phyloP scores from a whole-genome alignment of 192 early-diverging fungal genomes.

The Backusella australiensis region DNA sequence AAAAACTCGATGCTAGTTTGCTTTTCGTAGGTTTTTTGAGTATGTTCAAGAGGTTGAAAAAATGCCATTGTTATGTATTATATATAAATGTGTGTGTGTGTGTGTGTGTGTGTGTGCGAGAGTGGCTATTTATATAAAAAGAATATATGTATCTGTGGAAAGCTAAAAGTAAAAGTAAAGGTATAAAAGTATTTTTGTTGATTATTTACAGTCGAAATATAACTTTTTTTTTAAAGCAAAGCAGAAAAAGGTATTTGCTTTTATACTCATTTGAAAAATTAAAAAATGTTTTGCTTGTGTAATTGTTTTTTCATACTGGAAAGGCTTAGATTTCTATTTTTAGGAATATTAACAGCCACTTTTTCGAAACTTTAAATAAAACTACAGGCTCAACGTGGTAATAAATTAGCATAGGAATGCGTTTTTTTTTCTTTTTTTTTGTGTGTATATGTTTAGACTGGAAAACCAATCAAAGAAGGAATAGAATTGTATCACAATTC shows the following conservation, averaged over 20 bases:
- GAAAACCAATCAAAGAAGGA: neutral
- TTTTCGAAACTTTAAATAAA: slow-evolving; percentile 9
- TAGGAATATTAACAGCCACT: slow-evolving; percentile 2
- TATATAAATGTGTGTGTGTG: neutral
- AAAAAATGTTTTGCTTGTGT: neutral
- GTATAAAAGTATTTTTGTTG: neutral
- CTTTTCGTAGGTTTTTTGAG: slow-evolving; percentile 8
- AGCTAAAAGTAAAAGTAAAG: neutral
- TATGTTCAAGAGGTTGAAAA: slow-evolving; percentile 2
- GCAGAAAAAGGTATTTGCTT: neutral
- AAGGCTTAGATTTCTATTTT: slow-evolving; percentile 8
- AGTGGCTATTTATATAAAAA: neutral
- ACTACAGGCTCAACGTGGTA: neutral
- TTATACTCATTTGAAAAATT: neutral
- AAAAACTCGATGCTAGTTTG: slow-evolving; percentile 1
- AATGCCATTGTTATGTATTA: neutral
- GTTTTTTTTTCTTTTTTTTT: neutral
- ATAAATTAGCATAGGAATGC: neutral
- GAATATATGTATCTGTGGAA: neutral
- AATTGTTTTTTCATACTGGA: neutral
- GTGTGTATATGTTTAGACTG: neutral
- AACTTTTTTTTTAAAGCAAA: neutral
- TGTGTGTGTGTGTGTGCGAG: neutral
- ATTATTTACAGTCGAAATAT: slow-evolving; percentile 2
- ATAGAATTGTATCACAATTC: slow-evolving; percentile 5